phyloP scores from a whole-genome alignment of 2,329 filamentous ascomycete species.

The Fonsecaea pedrosoi region DNA sequence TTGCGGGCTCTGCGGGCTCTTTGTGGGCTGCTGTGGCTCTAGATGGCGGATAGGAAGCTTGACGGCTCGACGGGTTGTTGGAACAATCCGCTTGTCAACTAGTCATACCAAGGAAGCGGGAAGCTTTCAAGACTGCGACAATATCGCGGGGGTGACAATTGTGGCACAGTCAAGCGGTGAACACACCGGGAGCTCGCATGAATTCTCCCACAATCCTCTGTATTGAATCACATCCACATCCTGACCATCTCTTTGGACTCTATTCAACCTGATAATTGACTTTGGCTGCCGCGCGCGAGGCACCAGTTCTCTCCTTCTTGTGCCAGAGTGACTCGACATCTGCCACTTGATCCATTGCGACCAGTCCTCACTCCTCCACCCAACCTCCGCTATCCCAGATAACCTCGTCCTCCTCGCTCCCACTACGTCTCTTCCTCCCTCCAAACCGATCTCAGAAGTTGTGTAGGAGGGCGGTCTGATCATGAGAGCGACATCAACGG shows the following conservation, averaged over 20 bases:
- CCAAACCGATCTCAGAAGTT: background rate
- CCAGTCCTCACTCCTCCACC: slow-evolving; percentile 2
- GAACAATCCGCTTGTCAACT: background rate
- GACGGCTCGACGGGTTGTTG: background rate
- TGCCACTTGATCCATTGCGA: slow-evolving; percentile 1
- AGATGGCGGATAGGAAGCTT: background rate
- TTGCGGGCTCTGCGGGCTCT: no score
- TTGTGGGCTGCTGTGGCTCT: no score
- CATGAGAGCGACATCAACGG: slow-evolving; percentile 28
- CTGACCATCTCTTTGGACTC: background rate
- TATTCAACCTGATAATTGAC: background rate
- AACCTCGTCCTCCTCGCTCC: slow-evolving; percentile 9
- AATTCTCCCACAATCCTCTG: slow-evolving; percentile 15
- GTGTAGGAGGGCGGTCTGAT: slow-evolving; percentile 16
- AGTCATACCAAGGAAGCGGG: slow-evolving; percentile 18
- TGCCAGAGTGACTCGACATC: slow-evolving; percentile 2
- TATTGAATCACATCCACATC: slow-evolving; percentile 10
- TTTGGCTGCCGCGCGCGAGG: background rate
- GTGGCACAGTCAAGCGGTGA: slow-evolving; percentile 26
- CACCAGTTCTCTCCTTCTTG: slow-evolving; percentile 2
- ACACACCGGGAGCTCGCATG: slow-evolving; percentile 21
- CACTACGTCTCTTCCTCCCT: slow-evolving; percentile 1
- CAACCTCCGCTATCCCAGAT: background rate
- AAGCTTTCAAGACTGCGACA: slow-evolving; percentile 13
- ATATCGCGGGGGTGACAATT: slow-evolving; percentile 18